Evolutionary conservation across 768 basidiomycete genomes (phyloP), one percentile per base, ranked within the genome.

Genomic region (Pseudohyphozyma bogoriensis): DNA sequence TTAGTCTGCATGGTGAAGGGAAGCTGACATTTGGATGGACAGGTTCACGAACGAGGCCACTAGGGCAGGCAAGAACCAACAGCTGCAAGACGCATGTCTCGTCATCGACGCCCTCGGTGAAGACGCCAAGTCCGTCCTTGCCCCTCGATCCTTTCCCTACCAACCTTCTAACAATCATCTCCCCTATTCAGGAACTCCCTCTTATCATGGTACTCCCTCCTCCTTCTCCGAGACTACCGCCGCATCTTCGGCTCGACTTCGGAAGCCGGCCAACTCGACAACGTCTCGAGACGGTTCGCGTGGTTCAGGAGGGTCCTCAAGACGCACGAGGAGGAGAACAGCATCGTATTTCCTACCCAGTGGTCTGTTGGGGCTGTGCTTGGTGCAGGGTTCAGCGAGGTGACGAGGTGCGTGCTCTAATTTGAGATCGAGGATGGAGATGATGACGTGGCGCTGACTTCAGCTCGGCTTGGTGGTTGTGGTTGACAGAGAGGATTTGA

Each of bases 191-290:
- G 77, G 39, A 73, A 74, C 37, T 83, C 86, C 58, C 79, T 95
- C 56, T 79, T 97, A 16, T 88, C 92, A 55, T 85, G 90, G 54
- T 95, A 95, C 69, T 84, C 89, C 26, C 82, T 85, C 13, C 79
- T 92, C 20, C 89, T 95, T 67, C 79, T 99, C 29, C 89, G 89
- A 71, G 95, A 97, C 72, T 99, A 97, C 72, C 84, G 91, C 15
- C 85, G 91, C 26, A 92, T 99, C 71, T 97, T 99, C 76, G 83
- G 87, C 51, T 82, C 87, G 10, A 84, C 84, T 8, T 91, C 95
- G 64, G 95, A 97, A 74, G 79, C 95, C 2, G 95, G 93, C 5
- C 89, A 95, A 69, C 78, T 99, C 49, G 95, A 99, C 76, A 99
- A 99, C 65, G 79, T 95, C 9, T 83, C 89, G 0, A 78, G 95